Base-by-base conservation (phyloP, 2,329 filamentous ascomycete genomes). In the Xylariales sp. region DNA sequence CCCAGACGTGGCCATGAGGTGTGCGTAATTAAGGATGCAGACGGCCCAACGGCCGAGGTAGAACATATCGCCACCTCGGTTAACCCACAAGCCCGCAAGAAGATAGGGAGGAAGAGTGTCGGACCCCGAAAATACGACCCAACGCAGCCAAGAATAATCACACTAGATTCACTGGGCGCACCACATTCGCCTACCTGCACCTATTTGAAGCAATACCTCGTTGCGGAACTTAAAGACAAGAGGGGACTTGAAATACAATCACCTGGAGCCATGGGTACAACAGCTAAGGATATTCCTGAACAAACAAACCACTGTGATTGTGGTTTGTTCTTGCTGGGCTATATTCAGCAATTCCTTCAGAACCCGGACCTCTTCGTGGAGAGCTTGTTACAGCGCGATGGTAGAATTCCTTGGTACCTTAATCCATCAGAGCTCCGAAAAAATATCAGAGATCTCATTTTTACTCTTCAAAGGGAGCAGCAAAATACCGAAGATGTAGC, bases 241-340 rank as follows among this genome's bases (percentile, higher is more conserved):
- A 86, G 83, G 66, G 77, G 77, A 3, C 77, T 82, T 34, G 69
- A 74, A 18, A 75, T 77, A 39, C 65, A 74, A 1, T 60, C 67
- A 18, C 62, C 71, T 18, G 62, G 69, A 6, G 54, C 72, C 16
- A 62, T 81, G 39, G 88, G 87, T 3, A 89, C 92, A 83, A 93
- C 89, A 46, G 93, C 92, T 4, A 91, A 87, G 67, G 84, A 86
- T 7, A 90, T 97, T 14, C 95, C 96, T 0, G 81, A 87, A 68
- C 96, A 99, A 78, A 81, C 88, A 56, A 98, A 99, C 76, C 92
- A 86, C 73, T 94, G 88, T 69, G 96, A 99, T 77, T 99, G 96
- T 75, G 96, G 96, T 8, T 82, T 97, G 0, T 99, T 92, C 73
- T 82, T 98, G 3, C 82, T 97, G 3, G 91, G 90, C 2, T 99